These are phyloP conservation scores for Phytomonas francai DNA, from an alignment of 208 protist species.

Conservation along the genomic window DNA sequence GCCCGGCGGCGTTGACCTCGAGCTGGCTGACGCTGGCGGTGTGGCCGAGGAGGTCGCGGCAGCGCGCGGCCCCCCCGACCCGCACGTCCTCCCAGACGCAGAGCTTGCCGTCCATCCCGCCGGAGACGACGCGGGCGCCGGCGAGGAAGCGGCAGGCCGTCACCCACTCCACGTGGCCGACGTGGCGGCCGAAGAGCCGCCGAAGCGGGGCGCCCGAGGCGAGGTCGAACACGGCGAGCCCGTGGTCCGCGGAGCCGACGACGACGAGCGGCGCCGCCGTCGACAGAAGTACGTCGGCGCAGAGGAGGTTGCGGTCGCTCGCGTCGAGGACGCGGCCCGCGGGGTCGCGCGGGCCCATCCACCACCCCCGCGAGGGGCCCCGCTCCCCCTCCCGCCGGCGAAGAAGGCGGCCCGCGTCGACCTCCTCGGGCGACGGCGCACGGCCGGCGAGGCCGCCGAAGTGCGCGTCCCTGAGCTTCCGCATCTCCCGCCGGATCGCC, in stretches of 20 bases:
- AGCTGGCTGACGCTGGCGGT: constrained; percentile 76
- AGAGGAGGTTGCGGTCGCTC: constrained; percentile 79
- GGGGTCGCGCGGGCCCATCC: constrained; percentile 34
- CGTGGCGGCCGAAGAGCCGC: constrained; percentile 67
- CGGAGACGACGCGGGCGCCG: constrained; percentile 46
- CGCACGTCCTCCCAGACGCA: constrained; percentile 71
- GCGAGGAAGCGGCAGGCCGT: constrained; percentile 66
- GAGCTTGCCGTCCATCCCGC: constrained; percentile 87
- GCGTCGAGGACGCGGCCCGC: constrained; percentile 57
- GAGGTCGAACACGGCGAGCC: constrained; percentile 78
- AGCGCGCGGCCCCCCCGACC: constrained; percentile 27
- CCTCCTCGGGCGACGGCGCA: background rate
- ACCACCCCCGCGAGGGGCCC: constrained; percentile 19
- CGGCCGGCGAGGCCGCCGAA: background rate
- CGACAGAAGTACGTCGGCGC: constrained; percentile 67
- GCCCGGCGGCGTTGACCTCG: constrained; percentile 33
- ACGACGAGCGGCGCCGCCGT: constrained; percentile 26
- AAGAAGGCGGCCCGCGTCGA: background rate
- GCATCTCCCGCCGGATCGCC: no score
- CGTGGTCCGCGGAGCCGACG: constrained; percentile 81
- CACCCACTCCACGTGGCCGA: constrained; percentile 87
- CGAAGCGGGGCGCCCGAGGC: constrained; percentile 32
- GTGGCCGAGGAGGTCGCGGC: constrained; percentile 75
- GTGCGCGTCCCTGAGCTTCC: constrained; percentile 18
- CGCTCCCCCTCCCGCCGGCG: constrained; percentile 1